Base-by-base conservation (phyloP, 371 early-diverging fungal genomes). In the Actinomucor elegans region DNA sequence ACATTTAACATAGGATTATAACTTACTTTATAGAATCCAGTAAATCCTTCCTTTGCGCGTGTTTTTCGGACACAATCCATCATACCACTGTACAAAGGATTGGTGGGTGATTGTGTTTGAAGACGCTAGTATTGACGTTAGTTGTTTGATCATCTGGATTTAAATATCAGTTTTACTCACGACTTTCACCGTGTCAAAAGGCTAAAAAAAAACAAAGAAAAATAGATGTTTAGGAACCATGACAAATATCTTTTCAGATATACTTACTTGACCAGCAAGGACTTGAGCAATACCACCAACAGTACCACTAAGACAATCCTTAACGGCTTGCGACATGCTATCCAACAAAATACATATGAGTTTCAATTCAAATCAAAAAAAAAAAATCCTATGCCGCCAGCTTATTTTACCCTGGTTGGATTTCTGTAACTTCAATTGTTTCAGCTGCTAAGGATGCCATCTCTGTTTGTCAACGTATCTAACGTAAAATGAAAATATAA, bases 121-220 rank as follows among this genome's bases (percentile, higher is more conserved):
- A 94, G 67, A 36, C 93, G 85, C 86, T 86, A 73, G n/a, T 27
- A 14, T 36, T 50, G 40, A 49, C 4, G n/a, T 17, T 18, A 10
- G 36, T 24, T 42, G n/a, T 31, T 34, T 45, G 21, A 17, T 41
- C n/a, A 37, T 49, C 37, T 37, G 29, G 15, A 31, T 33, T 23
- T 36, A 20, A 50, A 23, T 35, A 14, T 36, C 3, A 50, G 15
- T 21, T 44, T 26, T 52, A 65, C 84, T 74, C 71, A 83, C 86
- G 54, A 93, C 92, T 81, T 94, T 91, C 59, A 90, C 84, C 9
- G 90, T 90, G 69, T 90, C 90, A 59, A 91, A 91, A 35, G 92
- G 90, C 83, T 86, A 68, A 17, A 44, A 56, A 36, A 41, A 52
- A 55, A n/a, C n/a, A n/a, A n/a, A n/a, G n/a, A n/a, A 28, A 52